Evolutionary conservation across 768 basidiomycete species (phyloP), one percentile per base, ranked within the genome.

Genomic region (Hygrocybe punicea): DNA sequence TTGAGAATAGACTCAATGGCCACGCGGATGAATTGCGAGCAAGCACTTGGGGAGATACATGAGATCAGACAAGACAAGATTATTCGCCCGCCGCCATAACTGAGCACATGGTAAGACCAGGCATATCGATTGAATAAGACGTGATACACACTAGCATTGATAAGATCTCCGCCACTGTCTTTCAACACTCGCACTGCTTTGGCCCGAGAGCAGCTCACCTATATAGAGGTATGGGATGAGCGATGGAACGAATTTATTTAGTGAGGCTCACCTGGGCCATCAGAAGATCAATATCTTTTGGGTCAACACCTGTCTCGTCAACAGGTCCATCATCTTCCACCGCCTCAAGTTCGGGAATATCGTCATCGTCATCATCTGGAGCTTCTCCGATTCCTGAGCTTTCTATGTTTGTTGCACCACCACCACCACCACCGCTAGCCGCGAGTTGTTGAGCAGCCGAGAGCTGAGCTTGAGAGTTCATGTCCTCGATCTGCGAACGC

Each of bases 81-180:
- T 78, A 93, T 77, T 90, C 89, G 84, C 88, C 91, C 63, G 92
- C 91, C 9, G 92, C 89, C 92, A 94, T 94, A 72, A 94, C 91
- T 93, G 60, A 13, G 53, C 53, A 58, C 42, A 23, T 14, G n/a
- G 1, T 62, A 23, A 59, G 50, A 29, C 42, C 11, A 19, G 2
- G 37, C 23, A 6, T 19, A 53, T 46, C 36, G 8, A 7, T 17
- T 17, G 33, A 16, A 17, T 11, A 47, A 35, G 33, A 11, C 53
- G 34, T 13, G 52, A 56, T 24, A 90, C 93, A 72, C 70, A 96
- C 93, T 96, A 59, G 94, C 95, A 73, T 94, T 95, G 79, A 97
- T 95, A 71, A 98, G 71, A 76, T 98, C 95, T 37, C 94, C 94
- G 51, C 89, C 87, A 63, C 85, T 91, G 65, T 93, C 92, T 77